A percentile compares a stretch with the other conserved stretches of the same genome.
Evolutionary conservation across 148 eudicot species (phyloP).

Genomic region (Beta vulgaris): DNA sequence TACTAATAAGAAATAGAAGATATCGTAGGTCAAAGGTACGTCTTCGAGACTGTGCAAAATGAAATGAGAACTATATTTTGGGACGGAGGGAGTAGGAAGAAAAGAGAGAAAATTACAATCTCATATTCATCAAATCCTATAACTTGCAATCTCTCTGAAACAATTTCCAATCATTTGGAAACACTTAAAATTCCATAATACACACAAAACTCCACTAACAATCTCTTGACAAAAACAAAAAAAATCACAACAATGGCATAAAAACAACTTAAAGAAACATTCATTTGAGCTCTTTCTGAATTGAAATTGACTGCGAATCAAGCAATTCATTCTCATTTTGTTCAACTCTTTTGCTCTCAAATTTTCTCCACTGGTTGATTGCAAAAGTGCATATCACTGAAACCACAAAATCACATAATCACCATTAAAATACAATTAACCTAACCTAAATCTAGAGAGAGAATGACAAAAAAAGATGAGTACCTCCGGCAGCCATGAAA

Average conservation of each 20-base stretch:
- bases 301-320: slow-evolving; percentile 6
- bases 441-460: too few relatives aligned
- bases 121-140: too few relatives aligned
- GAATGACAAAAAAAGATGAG: background rate
- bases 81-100: too few relatives aligned
- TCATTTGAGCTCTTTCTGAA: slow-evolving; percentile 20
- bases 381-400: slow-evolving; percentile 31
- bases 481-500: slow-evolving; percentile 62
- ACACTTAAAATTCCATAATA: too few relatives aligned
- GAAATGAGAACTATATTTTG: too few relatives aligned
- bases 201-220: too few relatives aligned
- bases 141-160: too few relatives aligned
- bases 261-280: background rate
- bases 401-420: background rate
- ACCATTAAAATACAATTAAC: background rate
- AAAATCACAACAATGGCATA: background rate
- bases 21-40: too few relatives aligned
- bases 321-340: slow-evolving; percentile 20
- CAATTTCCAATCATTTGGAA: too few relatives aligned
- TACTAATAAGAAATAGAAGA: too few relatives aligned
- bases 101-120: too few relatives aligned
- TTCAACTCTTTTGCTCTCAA: slow-evolving; percentile 25
- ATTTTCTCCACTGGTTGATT: slow-evolving; percentile 39
- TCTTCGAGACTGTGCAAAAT: too few relatives aligned
- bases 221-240: background rate